Conservation (phyloP, 306 rosid species). For the Vigna radiata region DNA sequence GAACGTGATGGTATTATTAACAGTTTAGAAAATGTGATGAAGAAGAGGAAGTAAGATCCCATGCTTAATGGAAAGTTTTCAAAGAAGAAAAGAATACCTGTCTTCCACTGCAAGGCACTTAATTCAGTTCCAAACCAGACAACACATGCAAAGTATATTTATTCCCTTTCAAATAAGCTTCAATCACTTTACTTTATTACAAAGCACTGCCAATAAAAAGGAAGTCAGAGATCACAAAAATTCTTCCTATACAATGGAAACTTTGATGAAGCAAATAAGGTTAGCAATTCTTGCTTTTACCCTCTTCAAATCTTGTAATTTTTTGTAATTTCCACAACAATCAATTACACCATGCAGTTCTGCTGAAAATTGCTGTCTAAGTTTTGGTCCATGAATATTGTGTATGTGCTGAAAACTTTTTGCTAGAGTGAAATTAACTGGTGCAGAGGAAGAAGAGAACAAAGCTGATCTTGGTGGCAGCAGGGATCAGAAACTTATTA, state of each 20-base stretch:
- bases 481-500: conserved; percentile 50
- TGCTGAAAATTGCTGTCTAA: not conserved
- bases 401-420: conserved; percentile 46
- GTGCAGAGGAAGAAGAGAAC: conserved; percentile 48
- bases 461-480: conserved; percentile 49
- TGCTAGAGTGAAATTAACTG: conserved; percentile 58
- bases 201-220: conserved; percentile 42
- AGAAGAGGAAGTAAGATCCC: conserved; percentile 35
- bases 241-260: conserved; percentile 52
- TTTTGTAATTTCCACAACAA: conserved; percentile 8
- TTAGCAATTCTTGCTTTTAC: conserved; percentile 41
- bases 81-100: conserved; percentile 66
- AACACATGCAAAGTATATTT: conserved; percentile 69
- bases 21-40: not conserved
- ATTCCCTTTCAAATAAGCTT: conserved; percentile 60
- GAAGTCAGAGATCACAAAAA: conserved; percentile 11
- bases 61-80: conserved; percentile 43
- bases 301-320: not conserved
- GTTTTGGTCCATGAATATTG: conserved; percentile 14
- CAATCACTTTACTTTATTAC: conserved; percentile 22
- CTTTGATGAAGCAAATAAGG: conserved; percentile 63
- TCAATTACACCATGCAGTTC: not conserved
- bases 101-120: conserved; percentile 54
- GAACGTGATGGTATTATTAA: too few relatives aligned
- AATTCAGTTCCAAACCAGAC: conserved; percentile 59